Conservation (phyloP, 2,329 filamentous ascomycete genomes). For the Rachicladosporium sp. region DNA sequence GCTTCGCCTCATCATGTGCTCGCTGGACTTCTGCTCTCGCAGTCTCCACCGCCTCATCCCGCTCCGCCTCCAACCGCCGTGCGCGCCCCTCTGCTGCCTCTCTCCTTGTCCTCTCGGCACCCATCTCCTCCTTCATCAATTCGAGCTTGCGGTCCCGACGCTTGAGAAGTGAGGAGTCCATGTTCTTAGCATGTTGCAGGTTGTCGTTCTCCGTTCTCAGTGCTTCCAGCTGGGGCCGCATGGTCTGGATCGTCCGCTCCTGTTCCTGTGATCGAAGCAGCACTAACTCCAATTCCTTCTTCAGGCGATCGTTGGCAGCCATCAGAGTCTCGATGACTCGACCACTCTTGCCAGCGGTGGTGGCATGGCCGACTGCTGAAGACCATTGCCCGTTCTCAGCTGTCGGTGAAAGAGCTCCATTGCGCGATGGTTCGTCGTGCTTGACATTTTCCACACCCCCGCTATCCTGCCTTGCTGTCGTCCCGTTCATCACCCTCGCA, state of each 20-base stretch:
- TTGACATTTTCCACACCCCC: too few species aligned
- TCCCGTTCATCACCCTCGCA: too few species aligned
- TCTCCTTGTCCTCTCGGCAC: conserved; percentile 51
- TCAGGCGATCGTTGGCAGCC: conserved; percentile 66
- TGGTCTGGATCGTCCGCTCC: conserved; percentile 53
- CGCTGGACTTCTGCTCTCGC: conserved; percentile 53
- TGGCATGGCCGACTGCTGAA: conserved; percentile 56
- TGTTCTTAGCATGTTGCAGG: conserved; percentile 54
- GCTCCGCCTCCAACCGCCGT: conserved; percentile 47
- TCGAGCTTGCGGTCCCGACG: conserved; percentile 66
- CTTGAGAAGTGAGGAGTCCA: conserved; percentile 58
- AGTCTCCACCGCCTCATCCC: conserved; percentile 50
- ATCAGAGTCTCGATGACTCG: conserved; percentile 71
- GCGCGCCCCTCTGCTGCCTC: conserved; percentile 48
- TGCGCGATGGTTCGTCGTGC: conserved; percentile 2
- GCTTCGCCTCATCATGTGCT: conserved; percentile 30
- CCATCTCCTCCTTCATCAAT: conserved; percentile 51
- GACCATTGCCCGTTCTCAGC: conserved; percentile 39
- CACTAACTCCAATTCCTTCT: conserved; percentile 46
- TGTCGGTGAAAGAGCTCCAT: conserved; percentile 1
- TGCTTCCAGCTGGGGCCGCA: conserved; percentile 60
- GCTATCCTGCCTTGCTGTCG: too few species aligned
- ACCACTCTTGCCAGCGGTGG: conserved; percentile 56
- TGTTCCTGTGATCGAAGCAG: conserved; percentile 50
- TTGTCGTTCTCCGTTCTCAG: conserved; percentile 57